phyloP scores from a whole-genome alignment of 176 grass and related monocot genomes.

The Pontederia paniculata region DNA sequence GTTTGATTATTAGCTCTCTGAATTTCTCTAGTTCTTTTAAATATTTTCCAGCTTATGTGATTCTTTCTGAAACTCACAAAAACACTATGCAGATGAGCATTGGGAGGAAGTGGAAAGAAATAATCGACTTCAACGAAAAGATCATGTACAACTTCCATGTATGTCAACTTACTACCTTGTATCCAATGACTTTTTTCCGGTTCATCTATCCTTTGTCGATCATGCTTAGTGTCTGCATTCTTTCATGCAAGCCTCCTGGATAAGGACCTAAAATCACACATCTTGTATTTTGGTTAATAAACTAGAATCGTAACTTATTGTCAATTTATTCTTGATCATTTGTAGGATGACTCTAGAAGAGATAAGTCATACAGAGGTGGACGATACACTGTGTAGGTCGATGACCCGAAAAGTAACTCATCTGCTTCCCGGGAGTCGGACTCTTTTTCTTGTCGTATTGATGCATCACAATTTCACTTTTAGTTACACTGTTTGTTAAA shows the following conservation, averaged over 20 bases:
- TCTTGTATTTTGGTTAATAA: too few relatives aligned
- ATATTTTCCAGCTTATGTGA: not conserved
- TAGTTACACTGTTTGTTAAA: too few relatives aligned
- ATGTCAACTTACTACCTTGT: slow-evolving; percentile 17
- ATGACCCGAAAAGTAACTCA: too few relatives aligned
- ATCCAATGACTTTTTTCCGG: not conserved
- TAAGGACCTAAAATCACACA: not conserved
- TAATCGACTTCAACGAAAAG: slow-evolving; percentile 83
- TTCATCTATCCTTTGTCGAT: not conserved
- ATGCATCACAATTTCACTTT: too few relatives aligned
- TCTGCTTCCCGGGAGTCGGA: too few relatives aligned
- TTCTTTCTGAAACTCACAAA: too few relatives aligned
- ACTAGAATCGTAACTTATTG: too few relatives aligned
- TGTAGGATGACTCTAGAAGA: slow-evolving; percentile 52
- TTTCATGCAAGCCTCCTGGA: too few relatives aligned
- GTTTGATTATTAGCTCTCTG: not conserved
- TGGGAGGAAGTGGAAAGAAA: slow-evolving; percentile 99
- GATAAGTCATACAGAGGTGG: slow-evolving; percentile 84
- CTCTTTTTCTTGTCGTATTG: too few relatives aligned
- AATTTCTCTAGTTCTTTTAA: not conserved
- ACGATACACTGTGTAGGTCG: slow-evolving; percentile 55
- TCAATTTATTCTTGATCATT: slow-evolving; percentile 3
- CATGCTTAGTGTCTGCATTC: too few relatives aligned
- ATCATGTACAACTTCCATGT: slow-evolving; percentile 93
- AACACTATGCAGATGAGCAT: slow-evolving; percentile 57